phyloP scores from a whole-genome alignment of 2,329 filamentous ascomycete species.

The Xylaria multiplex region DNA sequence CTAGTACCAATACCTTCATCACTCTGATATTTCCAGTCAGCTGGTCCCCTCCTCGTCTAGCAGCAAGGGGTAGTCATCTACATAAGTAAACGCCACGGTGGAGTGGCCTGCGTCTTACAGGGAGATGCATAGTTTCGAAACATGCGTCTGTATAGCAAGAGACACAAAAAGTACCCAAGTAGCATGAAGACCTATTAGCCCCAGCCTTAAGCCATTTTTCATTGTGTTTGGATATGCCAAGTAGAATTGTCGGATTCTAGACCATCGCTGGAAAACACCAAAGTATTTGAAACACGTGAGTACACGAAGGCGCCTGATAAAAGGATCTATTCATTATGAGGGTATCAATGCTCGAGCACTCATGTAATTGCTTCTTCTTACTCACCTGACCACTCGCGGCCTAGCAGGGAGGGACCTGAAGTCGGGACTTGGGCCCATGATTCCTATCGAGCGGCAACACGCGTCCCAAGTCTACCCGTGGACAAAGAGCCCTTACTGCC shows the following conservation, averaged over 20 bases:
- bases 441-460: slow-evolving; percentile 48
- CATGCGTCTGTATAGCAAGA: too few relatives aligned
- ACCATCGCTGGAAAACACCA: neutral
- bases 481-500: slow-evolving; percentile 88
- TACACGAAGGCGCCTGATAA: neutral
- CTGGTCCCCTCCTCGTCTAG: neutral
- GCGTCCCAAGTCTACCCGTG: slow-evolving; percentile 80
- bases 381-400: slow-evolving; percentile 6
- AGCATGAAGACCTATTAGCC: neutral
- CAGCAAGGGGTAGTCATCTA: neutral
- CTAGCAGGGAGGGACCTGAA: neutral
- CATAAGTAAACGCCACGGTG: too few relatives aligned
- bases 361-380: slow-evolving; percentile 1
- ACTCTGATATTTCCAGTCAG: neutral
- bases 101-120: too few relatives aligned
- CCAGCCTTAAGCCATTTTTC: neutral
- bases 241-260: too few relatives aligned
- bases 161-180: too few relatives aligned
- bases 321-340: slow-evolving; percentile 4
- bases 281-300: neutral
- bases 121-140: too few relatives aligned
- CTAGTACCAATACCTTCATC: neutral
- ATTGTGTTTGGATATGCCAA: neutral
- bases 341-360: slow-evolving; percentile 25
- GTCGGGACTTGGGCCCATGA: neutral